phyloP scores from a whole-genome alignment of 2,329 filamentous ascomycete species.

The Penicillium brasilianum region DNA sequence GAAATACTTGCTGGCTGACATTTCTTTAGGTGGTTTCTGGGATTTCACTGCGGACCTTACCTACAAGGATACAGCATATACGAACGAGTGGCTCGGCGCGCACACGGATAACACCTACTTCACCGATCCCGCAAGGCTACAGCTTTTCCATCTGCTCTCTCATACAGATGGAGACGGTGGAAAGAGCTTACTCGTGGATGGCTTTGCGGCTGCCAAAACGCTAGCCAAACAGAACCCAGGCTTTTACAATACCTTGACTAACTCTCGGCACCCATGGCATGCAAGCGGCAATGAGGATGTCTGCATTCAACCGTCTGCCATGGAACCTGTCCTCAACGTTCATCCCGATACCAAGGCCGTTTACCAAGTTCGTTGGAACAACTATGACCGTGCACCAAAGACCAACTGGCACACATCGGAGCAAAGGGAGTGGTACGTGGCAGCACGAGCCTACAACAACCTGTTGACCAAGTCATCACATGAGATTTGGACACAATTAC shows the following conservation, averaged over 20 bases:
- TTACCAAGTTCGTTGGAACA: conserved; percentile 86
- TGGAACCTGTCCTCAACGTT: conserved; percentile 74
- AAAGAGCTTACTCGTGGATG: conserved; percentile 81
- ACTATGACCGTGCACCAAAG: conserved; percentile 78
- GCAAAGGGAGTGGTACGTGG: conserved; percentile 74
- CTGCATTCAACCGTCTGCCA: conserved; percentile 72
- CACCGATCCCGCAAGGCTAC: conserved; percentile 85
- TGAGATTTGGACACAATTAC: conserved; percentile 80
- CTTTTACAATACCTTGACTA: conserved; percentile 64
- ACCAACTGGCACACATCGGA: conserved; percentile 57
- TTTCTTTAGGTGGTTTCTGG: conserved; percentile 65
- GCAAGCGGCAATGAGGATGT: conserved; percentile 86
- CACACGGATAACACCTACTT: conserved; percentile 98
- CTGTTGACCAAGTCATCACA: conserved; percentile 69
- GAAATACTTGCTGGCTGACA: background rate
- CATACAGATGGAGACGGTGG: conserved; percentile 72
- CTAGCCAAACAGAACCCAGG: conserved; percentile 60
- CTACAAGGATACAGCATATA: conserved; percentile 90
- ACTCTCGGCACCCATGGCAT: conserved; percentile 71
- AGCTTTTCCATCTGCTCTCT: conserved; percentile 89
- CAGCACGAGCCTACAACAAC: conserved; percentile 74
- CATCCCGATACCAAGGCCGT: conserved; percentile 53
- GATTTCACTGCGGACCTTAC: conserved; percentile 91
- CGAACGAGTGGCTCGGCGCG: conserved; percentile 76
- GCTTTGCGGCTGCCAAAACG: conserved; percentile 71